Conservation (phyloP, 805 yeast species). For the Lachancea quebecensis region DNA sequence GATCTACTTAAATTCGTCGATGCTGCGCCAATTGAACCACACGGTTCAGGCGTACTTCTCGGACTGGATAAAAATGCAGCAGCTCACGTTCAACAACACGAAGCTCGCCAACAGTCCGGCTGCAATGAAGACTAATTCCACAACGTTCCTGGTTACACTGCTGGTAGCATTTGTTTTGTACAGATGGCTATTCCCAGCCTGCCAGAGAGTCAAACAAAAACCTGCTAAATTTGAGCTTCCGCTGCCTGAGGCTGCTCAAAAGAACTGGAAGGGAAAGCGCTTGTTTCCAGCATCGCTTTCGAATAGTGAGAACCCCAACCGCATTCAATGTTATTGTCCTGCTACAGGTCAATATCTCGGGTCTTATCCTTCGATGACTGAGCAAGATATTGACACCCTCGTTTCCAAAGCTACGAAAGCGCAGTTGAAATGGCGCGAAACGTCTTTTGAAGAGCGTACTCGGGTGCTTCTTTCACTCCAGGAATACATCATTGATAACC, state of each 20-base stretch:
- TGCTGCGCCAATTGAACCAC: slow-evolving; percentile 24
- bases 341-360: slow-evolving; percentile 92
- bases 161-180: slow-evolving; percentile 18
- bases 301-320: slow-evolving; percentile 54
- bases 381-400: slow-evolving; percentile 61
- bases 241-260: slow-evolving; percentile 25
- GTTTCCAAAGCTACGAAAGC: slow-evolving; percentile 37
- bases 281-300: slow-evolving; percentile 55
- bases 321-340: slow-evolving; percentile 85
- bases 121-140: slow-evolving; percentile 7
- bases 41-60: slow-evolving; percentile 24
- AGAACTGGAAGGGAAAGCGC: slow-evolving; percentile 89
- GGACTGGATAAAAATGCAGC: slow-evolving; percentile 17
- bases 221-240: slow-evolving; percentile 18
- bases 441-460: slow-evolving; percentile 60
- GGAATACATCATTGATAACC: slow-evolving; percentile 69
- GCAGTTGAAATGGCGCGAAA: slow-evolving; percentile 28
- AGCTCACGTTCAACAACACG: slow-evolving; percentile 10
- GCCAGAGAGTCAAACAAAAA: slow-evolving; percentile 5
- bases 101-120: slow-evolving; percentile 14
- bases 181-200: slow-evolving; percentile 14
- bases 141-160: slow-evolving; percentile 12
- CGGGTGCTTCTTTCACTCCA: slow-evolving; percentile 64
- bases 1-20: slow-evolving; percentile 20
- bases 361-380: slow-evolving; percentile 54